Evolutionary conservation across 2,329 filamentous ascomycete species (phyloP).

Genomic region (Corinectria fuckeliana): DNA sequence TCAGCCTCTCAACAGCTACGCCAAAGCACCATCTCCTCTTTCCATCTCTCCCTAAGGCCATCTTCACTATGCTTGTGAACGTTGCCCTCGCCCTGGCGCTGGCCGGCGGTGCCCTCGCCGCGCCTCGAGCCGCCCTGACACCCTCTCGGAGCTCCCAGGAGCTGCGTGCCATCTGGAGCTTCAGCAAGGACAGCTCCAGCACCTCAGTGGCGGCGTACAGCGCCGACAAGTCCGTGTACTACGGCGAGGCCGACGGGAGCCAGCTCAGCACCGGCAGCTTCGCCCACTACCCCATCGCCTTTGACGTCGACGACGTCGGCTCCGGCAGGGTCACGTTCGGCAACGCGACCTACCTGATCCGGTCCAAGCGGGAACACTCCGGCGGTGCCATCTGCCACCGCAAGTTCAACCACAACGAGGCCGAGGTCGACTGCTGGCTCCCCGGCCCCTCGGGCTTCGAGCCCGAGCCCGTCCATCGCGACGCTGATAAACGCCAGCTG

Average conservation of each 20-base stretch:
- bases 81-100: not conserved
- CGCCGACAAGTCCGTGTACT: conserved; percentile 3
- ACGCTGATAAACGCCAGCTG: not conserved
- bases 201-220: conserved; percentile 2
- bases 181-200: not conserved
- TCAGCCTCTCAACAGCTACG: not conserved
- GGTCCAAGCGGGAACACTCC: conserved; percentile 2
- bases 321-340: conserved; percentile 9
- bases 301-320: conserved; percentile 3
- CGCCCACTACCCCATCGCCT: conserved; percentile 1
- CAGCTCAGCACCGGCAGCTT: not conserved
- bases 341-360: conserved; percentile 7
- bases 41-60: too few relatives aligned
- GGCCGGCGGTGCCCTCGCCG: not conserved
- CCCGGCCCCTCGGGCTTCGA: not conserved
- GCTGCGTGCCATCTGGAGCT: conserved; percentile 3
- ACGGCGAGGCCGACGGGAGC: conserved; percentile 3
- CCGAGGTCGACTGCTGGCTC: conserved; percentile 4
- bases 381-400: conserved; percentile 6
- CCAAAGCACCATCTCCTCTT: not conserved
- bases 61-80: conserved; percentile 8
- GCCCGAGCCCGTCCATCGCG: not conserved
- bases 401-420: conserved; percentile 1
- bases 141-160: not conserved
- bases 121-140: not conserved